Percentiles rank a stretch among this genome's conserved stretches.
Conservation (phyloP, 305 asterid species). For the Andrographis paniculata region DNA sequence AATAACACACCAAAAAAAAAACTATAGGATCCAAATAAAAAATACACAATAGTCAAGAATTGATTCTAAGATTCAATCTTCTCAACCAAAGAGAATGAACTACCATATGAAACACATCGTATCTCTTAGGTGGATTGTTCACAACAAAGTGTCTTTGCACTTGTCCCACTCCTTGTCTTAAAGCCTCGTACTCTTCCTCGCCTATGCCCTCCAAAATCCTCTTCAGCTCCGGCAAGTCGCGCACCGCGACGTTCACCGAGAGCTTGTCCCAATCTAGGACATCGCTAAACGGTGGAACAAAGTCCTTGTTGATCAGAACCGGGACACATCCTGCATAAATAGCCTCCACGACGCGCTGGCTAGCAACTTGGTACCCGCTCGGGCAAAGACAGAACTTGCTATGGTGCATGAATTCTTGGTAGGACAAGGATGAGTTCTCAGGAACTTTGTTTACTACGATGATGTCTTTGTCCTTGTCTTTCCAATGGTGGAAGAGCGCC, state of each 20-base stretch:
- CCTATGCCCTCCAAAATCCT: constrained; percentile 27
- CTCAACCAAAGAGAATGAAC: constrained; percentile 45
- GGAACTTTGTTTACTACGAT: constrained; percentile 23
- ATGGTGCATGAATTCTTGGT: constrained; percentile 32
- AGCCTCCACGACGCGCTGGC: constrained; percentile 43
- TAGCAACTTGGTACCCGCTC: constrained; percentile 46
- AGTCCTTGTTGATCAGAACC: constrained; percentile 35
- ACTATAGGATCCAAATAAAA: no score
- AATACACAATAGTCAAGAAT: constrained; percentile 23
- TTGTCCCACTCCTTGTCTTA: constrained; percentile 24
- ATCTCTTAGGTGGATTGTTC: constrained; percentile 47
- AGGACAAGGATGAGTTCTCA: constrained; percentile 13
- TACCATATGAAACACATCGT: constrained; percentile 43
- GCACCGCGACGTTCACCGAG: constrained; percentile 25
- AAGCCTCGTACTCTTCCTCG: constrained; percentile 19
- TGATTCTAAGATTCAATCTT: constrained; percentile 40
- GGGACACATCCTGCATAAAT: constrained; percentile 45
- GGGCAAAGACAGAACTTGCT: constrained; percentile 44
- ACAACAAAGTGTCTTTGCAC: constrained; percentile 36
- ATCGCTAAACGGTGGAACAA: constrained; percentile 35
- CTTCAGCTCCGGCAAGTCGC: constrained; percentile 30
- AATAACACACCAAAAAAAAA: no score
- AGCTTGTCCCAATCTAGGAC: constrained; percentile 44
- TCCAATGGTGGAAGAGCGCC: constrained; percentile 37
- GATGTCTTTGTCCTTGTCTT: constrained; percentile 34